phyloP scores from a whole-genome alignment of 495 filamentous ascomycete species.

The Pseudevernia furfuracea region DNA sequence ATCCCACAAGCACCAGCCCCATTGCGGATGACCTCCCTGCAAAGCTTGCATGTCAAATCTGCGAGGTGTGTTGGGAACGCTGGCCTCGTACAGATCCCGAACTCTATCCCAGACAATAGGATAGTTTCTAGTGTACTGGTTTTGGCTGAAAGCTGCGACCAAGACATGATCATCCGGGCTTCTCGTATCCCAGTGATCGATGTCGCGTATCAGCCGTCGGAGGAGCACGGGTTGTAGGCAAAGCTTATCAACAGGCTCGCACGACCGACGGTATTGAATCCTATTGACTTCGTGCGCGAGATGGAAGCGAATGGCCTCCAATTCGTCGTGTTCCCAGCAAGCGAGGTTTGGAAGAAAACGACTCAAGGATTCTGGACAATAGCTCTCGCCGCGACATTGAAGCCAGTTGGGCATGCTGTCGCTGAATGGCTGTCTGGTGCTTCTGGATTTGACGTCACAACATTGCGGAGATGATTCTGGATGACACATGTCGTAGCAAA shows the following conservation, averaged over 20 bases:
- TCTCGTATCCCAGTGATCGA: not conserved
- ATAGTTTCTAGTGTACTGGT: not conserved
- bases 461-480: not conserved
- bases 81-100: not conserved
- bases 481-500: slow-evolving; percentile 14
- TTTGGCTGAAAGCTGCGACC: not conserved
- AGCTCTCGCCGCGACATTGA: not conserved
- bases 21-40: not conserved
- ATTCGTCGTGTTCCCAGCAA: slow-evolving; percentile 5
- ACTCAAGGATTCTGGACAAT: not conserved
- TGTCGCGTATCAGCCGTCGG: not conserved
- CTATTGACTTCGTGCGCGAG: not conserved
- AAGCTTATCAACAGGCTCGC: not conserved
- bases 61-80: not conserved
- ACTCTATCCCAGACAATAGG: not conserved
- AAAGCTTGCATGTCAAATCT: not conserved
- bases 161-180: not conserved
- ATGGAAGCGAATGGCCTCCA: not conserved
- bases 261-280: not conserved
- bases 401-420: not conserved
- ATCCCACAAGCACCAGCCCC: slow-evolving; percentile 17
- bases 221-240: not conserved
- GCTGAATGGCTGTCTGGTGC: not conserved
- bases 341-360: slow-evolving; percentile 1
- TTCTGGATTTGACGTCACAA: not conserved